A percentile compares a stretch with the other conserved stretches of the same genome.
Evolutionary conservation across 176 grass and related monocot genomes (phyloP).

Genomic region (Thinopyrum elongatum): DNA sequence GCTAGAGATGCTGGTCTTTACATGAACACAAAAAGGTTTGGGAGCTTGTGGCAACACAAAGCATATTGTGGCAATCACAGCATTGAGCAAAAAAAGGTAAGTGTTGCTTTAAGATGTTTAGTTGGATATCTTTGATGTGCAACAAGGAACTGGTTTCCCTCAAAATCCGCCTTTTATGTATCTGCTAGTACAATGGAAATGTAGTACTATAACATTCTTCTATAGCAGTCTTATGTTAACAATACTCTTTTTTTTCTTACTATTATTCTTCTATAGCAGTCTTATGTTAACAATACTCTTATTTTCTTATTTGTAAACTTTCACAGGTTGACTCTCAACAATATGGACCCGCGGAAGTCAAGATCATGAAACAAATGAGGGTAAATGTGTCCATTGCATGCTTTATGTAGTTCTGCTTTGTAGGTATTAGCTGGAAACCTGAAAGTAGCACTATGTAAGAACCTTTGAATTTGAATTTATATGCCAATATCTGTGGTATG

Average conservation of each 20-base stretch:
- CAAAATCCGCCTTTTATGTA: background rate
- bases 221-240: background rate
- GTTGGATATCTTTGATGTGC: background rate
- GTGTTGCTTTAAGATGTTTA: slow-evolving; percentile 2
- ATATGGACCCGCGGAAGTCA: slow-evolving; percentile 68
- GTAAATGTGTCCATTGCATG: slow-evolving; percentile 41
- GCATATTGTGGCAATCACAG: slow-evolving; percentile 85
- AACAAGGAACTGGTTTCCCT: background rate
- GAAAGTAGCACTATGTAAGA: background rate
- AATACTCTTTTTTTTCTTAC: background rate
- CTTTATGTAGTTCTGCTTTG: background rate
- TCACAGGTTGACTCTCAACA: slow-evolving; percentile 60
- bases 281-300: background rate
- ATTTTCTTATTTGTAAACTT: slow-evolving; percentile 24
- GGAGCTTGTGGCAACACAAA: slow-evolving; percentile 56
- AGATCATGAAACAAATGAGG: slow-evolving; percentile 82
- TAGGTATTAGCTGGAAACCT: slow-evolving; percentile 6
- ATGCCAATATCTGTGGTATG: background rate
- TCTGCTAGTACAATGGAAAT: slow-evolving; percentile 9
- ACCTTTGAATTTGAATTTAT: background rate
- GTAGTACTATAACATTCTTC: background rate
- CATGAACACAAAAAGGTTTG: slow-evolving; percentile 72
- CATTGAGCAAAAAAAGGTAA: slow-evolving; percentile 78
- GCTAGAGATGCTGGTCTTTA: slow-evolving; percentile 80
- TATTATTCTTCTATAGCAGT: background rate